Evolutionary conservation across 2,329 filamentous ascomycete species (phyloP), one percentile per base, ranked within the genome.

Genomic region (Talaromyces sp.): DNA sequence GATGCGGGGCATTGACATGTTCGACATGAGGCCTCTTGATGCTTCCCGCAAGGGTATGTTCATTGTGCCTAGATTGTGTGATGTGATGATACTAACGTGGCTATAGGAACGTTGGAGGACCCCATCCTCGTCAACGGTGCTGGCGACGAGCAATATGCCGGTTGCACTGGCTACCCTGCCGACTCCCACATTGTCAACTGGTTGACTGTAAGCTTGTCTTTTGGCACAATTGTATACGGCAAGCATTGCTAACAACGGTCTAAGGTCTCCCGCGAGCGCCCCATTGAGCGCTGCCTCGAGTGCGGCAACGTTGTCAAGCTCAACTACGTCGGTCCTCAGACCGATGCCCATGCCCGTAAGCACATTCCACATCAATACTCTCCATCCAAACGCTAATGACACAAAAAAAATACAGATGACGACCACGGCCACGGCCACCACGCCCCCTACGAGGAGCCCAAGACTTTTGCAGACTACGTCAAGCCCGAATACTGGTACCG

Each of bases 261-360:
- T 41, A 50, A 95, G 91, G 87, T 96, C 76, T 90, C 91, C 78
- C 91, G 91, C 77, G 89, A 95, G 66, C 93, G 95, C 78, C 95
- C 95, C 66, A 81, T 97, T 73, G 92, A 96, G 85, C 92, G 95
- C 80, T 99, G 95, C 89, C 89, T 89, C 76, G 95, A 99, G 86
- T 99, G 95, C 83, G 95, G 95, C 72, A 92, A 89, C 79, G 92
- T 95, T 72, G 93, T 96, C 86, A 96, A 97, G 89, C 95, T 98
- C 91, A 90, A 97, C 79, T 99, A 97, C 81, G 83, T 97, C 71
- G 95, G 95, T 68, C 89, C 93, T 61, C 79, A 89, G 77, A 90
- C 95, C 70, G 89, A 93, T 78, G 81, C 84, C 67, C 83, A 86
- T 74, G 87, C 87, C 77, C 85, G 78, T 80, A 75, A 72, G 78